Base-by-base conservation (phyloP, 306 rosid species). In the Trifolium fragiferum region DNA sequence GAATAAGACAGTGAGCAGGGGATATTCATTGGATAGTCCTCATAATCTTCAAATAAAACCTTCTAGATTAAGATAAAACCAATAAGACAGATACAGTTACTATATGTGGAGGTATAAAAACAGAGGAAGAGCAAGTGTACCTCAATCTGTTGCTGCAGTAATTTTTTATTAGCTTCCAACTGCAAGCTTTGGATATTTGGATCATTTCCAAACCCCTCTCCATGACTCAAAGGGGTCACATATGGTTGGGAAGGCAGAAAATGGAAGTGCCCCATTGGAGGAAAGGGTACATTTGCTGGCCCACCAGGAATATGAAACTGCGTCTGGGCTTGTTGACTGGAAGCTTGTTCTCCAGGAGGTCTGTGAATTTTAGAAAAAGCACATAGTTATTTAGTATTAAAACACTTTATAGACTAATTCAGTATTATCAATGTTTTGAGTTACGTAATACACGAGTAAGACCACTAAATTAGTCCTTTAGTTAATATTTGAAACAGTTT, bases 91-190 rank as follows among this genome's bases (percentile, higher is more conserved):
- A n/a, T 44, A 46, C 44, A 49, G 49, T 72, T 70, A 6, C 35
- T 21, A 47, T 74, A 25, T 16, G 47, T 13, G 66, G 38, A 7
- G 51, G 62, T 50, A 61, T 69, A 37, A 47, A 53, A 13, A 49
- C 75, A 55, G 20, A 27, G 66, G 20, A 19, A 55, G 65, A 5
- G 40, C 50, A 78, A 35, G 6, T 18, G 50, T 86, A 94, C 99
- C 99, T 90, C 88, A 66, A 88, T 90, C 83, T 88, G 97, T 70
- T 43, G 80, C 53, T 81, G 79, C 59, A 90, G 68, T 75, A 90
- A 59, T 76, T 76, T 85, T 81, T 33, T 83, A 46, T 92, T 93
- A 58, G 87, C 89, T 82, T 88, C 96, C 68, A 87, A 74, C 68
- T 67, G 88, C 70, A 80, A 68, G 54, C 79, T 85, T 66, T 82